Conservation (phyloP, 352 stramenopile genomes). For the Pythium oligandrum region DNA sequence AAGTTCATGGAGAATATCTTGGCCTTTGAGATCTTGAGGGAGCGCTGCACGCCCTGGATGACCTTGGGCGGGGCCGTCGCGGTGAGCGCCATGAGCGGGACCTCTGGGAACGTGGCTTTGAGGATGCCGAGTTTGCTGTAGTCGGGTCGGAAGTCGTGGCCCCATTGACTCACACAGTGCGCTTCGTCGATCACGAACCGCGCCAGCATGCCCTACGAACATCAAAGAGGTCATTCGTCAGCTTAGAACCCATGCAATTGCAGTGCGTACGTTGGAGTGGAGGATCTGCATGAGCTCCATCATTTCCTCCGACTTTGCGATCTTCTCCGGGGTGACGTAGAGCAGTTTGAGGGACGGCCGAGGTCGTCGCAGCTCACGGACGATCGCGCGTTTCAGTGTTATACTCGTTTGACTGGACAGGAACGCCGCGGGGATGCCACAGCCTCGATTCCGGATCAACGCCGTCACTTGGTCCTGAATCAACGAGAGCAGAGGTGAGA, state of each 20-base stretch:
- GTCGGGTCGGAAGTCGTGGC: constrained; percentile 88
- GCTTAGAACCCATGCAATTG: background rate
- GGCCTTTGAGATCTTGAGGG: constrained; percentile 69
- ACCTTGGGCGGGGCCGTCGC: constrained; percentile 86
- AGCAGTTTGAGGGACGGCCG: constrained; percentile 81
- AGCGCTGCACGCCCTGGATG: constrained; percentile 70
- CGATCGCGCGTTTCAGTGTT: constrained; percentile 60
- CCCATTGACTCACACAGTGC: constrained; percentile 88
- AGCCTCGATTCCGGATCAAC: constrained; percentile 56
- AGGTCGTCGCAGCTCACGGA: constrained; percentile 76
- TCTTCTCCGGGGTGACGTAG: constrained; percentile 95
- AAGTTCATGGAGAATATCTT: constrained; percentile 91
- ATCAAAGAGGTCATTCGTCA: background rate
- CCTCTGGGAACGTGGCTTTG: constrained; percentile 84
- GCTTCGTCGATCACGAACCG: constrained; percentile 95
- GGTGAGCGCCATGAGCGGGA: constrained; percentile 93
- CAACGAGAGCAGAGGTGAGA: constrained; percentile 92
- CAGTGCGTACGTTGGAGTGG: constrained; percentile 26
- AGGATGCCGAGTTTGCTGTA: constrained; percentile 92
- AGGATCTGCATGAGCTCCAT: constrained; percentile 53
- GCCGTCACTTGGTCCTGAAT: constrained; percentile 92
- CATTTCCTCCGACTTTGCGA: constrained; percentile 75
- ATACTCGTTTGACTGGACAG: constrained; percentile 72
- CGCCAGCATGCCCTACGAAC: constrained; percentile 63
- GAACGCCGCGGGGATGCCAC: constrained; percentile 63